Percentiles rank a stretch among this genome's conserved stretches.
These are phyloP conservation scores for Pythium biforme DNA, from an alignment of 352 stramenopile species.

Conservation along the genomic window DNA sequence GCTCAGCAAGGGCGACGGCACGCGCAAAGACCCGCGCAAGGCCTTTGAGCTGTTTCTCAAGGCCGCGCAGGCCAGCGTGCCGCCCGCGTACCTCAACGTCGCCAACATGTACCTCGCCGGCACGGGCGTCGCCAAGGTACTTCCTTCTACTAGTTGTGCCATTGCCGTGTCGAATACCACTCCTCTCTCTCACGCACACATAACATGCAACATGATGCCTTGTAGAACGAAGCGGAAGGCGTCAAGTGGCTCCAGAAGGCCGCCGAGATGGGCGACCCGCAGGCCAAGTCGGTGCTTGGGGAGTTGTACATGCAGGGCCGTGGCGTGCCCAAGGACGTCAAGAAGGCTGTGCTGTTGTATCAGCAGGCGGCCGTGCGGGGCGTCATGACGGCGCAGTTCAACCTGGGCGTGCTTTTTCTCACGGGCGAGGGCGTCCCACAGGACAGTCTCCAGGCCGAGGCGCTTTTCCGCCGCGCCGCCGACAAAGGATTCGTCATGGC, in stretches of 20 bases:
- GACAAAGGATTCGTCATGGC: conserved; percentile 85
- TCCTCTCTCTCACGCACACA: too few relatives aligned
- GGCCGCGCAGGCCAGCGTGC: conserved; percentile 60
- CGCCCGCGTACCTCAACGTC: conserved; percentile 78
- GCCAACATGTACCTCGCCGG: conserved; percentile 80
- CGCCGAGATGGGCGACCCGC: conserved; percentile 67
- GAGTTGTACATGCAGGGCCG: conserved; percentile 73
- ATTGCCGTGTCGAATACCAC: too few relatives aligned
- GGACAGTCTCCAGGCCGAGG: conserved; percentile 62
- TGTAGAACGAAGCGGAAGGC: conserved; percentile 64
- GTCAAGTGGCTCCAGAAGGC: conserved; percentile 76
- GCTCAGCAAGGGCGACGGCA: conserved; percentile 73
- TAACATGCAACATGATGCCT: too few relatives aligned
- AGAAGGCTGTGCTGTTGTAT: conserved; percentile 63
- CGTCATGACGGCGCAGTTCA: conserved; percentile 71
- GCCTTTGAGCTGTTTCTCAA: conserved; percentile 77
- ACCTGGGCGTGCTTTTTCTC: conserved; percentile 71
- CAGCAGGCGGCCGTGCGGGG: conserved; percentile 62
- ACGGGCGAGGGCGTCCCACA: conserved; percentile 59
- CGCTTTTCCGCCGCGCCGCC: conserved; percentile 68
- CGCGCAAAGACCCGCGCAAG: conserved; percentile 68
- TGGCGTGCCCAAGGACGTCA: conserved; percentile 48
- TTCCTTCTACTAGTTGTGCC: background rate
- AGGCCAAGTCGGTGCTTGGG: conserved; percentile 68
- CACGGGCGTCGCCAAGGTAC: conserved; percentile 71